phyloP scores from a whole-genome alignment of 768 basidiomycete species.

The Leccinum subgranulosum region DNA sequence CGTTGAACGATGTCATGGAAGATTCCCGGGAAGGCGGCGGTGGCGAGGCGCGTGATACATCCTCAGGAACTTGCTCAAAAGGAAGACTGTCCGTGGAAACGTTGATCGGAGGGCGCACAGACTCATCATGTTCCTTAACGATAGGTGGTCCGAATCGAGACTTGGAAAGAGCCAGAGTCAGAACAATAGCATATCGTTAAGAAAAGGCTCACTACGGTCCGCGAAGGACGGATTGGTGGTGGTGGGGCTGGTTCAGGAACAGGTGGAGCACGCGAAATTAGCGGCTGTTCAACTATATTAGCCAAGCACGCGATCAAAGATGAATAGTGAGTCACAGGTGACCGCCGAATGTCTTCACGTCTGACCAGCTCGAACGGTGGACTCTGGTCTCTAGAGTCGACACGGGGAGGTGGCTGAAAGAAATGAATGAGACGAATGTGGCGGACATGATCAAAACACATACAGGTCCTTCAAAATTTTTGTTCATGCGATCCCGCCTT shows the following conservation, averaged over 20 bases:
- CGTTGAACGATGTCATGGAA: constrained; percentile 19
- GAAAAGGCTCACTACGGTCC: constrained; percentile 12
- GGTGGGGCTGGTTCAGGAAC: constrained; percentile 7
- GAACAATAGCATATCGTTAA: no score
- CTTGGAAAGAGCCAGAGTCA: constrained; percentile 10
- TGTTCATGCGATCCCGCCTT: constrained; percentile 14
- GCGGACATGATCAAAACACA: neutral
- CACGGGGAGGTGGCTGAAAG: constrained; percentile 18
- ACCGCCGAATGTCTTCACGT: constrained; percentile 12
- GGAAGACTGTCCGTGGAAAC: constrained; percentile 17
- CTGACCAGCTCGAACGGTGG: neutral
- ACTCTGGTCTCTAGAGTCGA: neutral
- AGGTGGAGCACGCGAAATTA: constrained; percentile 2
- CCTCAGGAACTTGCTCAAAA: constrained; percentile 14
- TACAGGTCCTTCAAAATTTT: constrained; percentile 26
- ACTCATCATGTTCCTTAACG: constrained; percentile 16
- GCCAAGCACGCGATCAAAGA: neutral
- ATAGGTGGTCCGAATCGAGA: constrained; percentile 34
- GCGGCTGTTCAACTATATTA: constrained; percentile 13
- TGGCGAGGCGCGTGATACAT: constrained; percentile 20
- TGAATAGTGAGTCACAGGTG: constrained; percentile 17
- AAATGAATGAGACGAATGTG: constrained; percentile 6
- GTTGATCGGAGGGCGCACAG: neutral
- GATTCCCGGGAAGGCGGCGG: constrained; percentile 32
- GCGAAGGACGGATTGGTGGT: constrained; percentile 11